Base-by-base conservation (phyloP, 2,329 filamentous ascomycete genomes). In the Microdochium nivale region DNA sequence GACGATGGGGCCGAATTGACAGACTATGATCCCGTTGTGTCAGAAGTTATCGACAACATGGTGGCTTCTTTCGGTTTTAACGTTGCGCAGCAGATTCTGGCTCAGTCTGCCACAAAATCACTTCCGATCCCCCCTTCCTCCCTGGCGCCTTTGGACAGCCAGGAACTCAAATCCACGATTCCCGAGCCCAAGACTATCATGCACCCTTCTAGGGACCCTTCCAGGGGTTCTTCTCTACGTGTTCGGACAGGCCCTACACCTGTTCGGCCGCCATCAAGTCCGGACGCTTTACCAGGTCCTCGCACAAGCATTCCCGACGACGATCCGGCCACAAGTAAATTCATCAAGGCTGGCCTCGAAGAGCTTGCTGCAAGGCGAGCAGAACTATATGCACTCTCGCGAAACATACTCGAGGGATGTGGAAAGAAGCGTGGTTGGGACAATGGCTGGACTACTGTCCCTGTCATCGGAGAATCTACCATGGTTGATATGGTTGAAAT, bases 291-390 rank as follows among this genome's bases (percentile, higher is more conserved):
- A 52, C 75, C 81, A 0, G 72, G 75, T 0, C 69, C 74, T 52
- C 67, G 67, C 48, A 56, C 68, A 0, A 70, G 66, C 43, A 55
- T 64, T 1, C 58, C 72, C 2, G 70, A 73, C 3, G 61, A 62
- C 2, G 69, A 81, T 49, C 63, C 62, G 10, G 55, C 71, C 19
- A 69, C 71, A 3, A 68, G 73, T 1, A 74, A 75, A 0, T 80
- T 83, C 51, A 67, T 79, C 16, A 84, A 83, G 54, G 61, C 71
- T 7, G 90, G 92, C 0, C 72, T 91, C 1, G 87, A 95, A 62
- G 87, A 95, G 51, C 74, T 97, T 24, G 88, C 91, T 33, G 88
- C 88, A 46, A 83, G 84, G 54, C 80, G 92, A 60, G 92, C 89
- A 5, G 90, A 96, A 61, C 76, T 97, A 2, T 86, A 90, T 54